These are phyloP conservation scores for Prillingera fragicola DNA, from an alignment of 1,284 basidiomycete genomes.

Conservation along the genomic window DNA sequence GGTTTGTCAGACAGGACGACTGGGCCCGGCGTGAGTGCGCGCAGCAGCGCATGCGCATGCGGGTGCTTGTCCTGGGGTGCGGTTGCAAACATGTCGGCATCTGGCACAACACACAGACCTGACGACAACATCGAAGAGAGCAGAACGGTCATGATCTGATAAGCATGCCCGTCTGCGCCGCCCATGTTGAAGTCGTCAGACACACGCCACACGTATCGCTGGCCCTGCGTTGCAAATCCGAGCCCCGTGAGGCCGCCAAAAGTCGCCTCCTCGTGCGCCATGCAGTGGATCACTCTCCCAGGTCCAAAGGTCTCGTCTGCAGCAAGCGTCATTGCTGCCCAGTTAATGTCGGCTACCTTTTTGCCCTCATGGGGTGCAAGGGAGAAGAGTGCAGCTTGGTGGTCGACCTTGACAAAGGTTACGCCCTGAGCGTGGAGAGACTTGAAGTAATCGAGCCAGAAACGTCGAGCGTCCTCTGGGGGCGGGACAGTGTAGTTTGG, in stretches of 20 bases:
- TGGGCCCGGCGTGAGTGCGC: slow-evolving; percentile 23
- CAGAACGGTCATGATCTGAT: slow-evolving; percentile 23
- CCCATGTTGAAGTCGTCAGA: slow-evolving; percentile 30
- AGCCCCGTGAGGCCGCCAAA: slow-evolving; percentile 22
- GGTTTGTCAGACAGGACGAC: slow-evolving; percentile 27
- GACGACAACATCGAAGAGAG: slow-evolving; percentile 23
- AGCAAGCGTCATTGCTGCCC: slow-evolving; percentile 18
- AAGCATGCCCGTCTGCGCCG: slow-evolving; percentile 16
- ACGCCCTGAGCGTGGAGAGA: slow-evolving; percentile 22
- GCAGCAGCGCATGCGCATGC: slow-evolving; percentile 26
- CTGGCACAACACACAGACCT: slow-evolving; percentile 23
- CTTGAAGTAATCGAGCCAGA: slow-evolving; percentile 32
- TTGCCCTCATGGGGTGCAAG: slow-evolving; percentile 3
- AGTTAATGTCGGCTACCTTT: slow-evolving; percentile 17
- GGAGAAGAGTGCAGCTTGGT: slow-evolving; percentile 19
- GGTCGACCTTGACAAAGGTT: slow-evolving; percentile 31
- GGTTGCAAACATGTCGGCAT: slow-evolving; percentile 35
- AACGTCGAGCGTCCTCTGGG: slow-evolving; percentile 18
- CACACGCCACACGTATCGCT: too few species aligned
- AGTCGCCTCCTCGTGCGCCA: slow-evolving; percentile 29
- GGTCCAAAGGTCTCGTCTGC: slow-evolving; percentile 18
- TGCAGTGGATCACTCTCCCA: slow-evolving; percentile 26
- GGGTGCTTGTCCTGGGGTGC: slow-evolving; percentile 14
- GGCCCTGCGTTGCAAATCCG: neutral
- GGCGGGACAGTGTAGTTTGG: slow-evolving; percentile 16